Evolutionary conservation across 768 basidiomycete genomes (phyloP), one percentile per base, ranked within the genome.

Genomic region (Phylloporus sp.): DNA sequence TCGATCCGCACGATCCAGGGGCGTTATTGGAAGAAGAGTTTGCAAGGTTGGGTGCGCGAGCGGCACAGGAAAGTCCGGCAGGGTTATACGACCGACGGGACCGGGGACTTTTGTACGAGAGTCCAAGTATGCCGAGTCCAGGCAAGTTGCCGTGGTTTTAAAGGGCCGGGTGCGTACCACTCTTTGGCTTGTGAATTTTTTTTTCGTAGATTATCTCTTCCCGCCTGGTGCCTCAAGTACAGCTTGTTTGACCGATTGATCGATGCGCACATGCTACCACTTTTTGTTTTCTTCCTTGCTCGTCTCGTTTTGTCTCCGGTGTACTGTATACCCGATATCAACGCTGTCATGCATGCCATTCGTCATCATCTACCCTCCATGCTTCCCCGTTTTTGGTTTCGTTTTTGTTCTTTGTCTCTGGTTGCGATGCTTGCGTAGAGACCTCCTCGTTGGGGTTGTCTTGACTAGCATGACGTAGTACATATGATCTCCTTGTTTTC

Each of bases 1-100:
- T 79, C 52, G 86, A 88, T 60, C 85, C 86, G 24, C 81, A 85
- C 52, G 84, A 88, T 63, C 84, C 86, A 4, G 69, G 76, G 26
- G 69, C 76, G 26, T 56, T 87, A 34, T 68, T 90, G 20, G 84
- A 87, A 38, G 88, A 90, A 39, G 88, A 90, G 48, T 68, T 90
- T 44, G 77, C 73, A 38, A 69, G 81, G 46, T 64, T 80, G 47
- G 72, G 74, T 4, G 59, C 53, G 36, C 69, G 56, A 48, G 70
- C 64, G 5, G 57, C 63, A 23, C 74, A 74, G 18, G 81, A 82
- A 28, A 87, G 84, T 56, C 86, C 86, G 1, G 73, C 67, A 0
- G 84, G 86, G 1, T 57, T 87, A 40, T 90, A 79, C 62, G 87
- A 81, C 53, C 74, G 72, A 15, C 70, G 71, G n/a, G n/a, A n/a